These are phyloP conservation scores for Paramecium biaurelia DNA, from an alignment of 73 alveolate species.

Conservation along the genomic window DNA sequence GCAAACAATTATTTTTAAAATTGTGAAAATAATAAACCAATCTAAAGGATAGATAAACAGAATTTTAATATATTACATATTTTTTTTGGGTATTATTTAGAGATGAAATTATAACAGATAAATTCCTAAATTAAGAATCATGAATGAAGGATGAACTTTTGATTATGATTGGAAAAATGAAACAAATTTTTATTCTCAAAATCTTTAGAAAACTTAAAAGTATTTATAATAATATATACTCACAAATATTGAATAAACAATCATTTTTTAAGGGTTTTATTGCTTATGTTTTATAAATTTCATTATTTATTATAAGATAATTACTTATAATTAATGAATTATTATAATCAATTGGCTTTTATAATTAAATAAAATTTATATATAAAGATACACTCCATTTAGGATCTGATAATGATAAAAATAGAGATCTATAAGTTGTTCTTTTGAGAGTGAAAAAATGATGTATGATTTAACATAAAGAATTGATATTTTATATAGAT, in stretches of 20 bases:
- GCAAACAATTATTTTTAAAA: neutral
- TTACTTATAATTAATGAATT: neutral
- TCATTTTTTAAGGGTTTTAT: neutral
- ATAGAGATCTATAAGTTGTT: neutral
- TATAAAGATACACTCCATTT: neutral
- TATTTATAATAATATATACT: neutral
- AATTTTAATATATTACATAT: too few species aligned
- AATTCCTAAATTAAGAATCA: neutral
- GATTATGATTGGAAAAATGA: neutral
- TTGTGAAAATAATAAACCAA: neutral
- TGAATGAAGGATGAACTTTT: too few species aligned
- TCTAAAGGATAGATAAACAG: neutral
- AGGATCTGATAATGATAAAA: neutral
- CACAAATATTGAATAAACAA: neutral
- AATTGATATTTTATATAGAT: neutral
- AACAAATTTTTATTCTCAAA: too few species aligned
- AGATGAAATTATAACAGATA: neutral
- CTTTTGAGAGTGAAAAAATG: neutral
- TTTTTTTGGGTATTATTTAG: too few species aligned
- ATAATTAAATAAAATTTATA: neutral
- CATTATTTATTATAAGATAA: too few species aligned
- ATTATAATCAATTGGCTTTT: neutral
- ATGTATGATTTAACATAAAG: neutral
- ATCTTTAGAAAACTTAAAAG: neutral
- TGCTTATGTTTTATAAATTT: too few species aligned